Percentiles rank a stretch among this genome's conserved stretches.
Evolutionary conservation across 805 yeast genomes (phyloP).

Genomic region (Gaillardinia entomophila): DNA sequence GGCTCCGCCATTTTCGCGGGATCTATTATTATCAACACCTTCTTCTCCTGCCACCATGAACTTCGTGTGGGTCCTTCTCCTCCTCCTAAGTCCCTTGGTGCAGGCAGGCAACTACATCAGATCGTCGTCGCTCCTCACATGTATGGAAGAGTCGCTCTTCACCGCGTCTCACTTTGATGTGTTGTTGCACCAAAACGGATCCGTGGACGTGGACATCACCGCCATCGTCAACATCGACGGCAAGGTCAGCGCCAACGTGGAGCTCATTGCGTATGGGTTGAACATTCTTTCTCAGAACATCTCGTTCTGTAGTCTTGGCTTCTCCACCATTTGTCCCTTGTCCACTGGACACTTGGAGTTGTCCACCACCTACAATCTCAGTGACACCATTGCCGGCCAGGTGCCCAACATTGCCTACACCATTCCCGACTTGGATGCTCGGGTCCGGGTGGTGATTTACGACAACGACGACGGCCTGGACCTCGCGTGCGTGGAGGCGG

Average conservation of each 20-base stretch:
- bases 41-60: background rate
- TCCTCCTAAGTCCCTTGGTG: constrained; percentile 5
- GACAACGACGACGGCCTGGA: constrained; percentile 38
- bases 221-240: constrained; percentile 78
- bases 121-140: constrained; percentile 75
- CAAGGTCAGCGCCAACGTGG: constrained; percentile 53
- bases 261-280: constrained; percentile 77
- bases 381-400: constrained; percentile 34
- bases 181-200: constrained; percentile 54
- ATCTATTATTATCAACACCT: background rate
- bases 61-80: constrained; percentile 1
- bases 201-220: constrained; percentile 61
- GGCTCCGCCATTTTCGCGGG: no score
- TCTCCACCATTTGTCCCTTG: constrained; percentile 64
- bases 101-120: constrained; percentile 25
- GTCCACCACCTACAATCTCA: constrained; percentile 41
- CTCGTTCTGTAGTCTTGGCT: constrained; percentile 55
- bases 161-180: constrained; percentile 83
- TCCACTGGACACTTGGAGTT: constrained; percentile 83
- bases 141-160: constrained; percentile 86
- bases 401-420: constrained; percentile 85
- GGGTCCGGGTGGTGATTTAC: constrained; percentile 64
- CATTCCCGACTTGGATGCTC: constrained; percentile 91
- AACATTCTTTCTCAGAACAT: constrained; percentile 50
- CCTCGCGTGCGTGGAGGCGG: constrained; percentile 90